A percentile compares a stretch with the other conserved stretches of the same genome.
phyloP scores from a whole-genome alignment of 2,329 filamentous ascomycete species.

The Nigrospora sphaerica region DNA sequence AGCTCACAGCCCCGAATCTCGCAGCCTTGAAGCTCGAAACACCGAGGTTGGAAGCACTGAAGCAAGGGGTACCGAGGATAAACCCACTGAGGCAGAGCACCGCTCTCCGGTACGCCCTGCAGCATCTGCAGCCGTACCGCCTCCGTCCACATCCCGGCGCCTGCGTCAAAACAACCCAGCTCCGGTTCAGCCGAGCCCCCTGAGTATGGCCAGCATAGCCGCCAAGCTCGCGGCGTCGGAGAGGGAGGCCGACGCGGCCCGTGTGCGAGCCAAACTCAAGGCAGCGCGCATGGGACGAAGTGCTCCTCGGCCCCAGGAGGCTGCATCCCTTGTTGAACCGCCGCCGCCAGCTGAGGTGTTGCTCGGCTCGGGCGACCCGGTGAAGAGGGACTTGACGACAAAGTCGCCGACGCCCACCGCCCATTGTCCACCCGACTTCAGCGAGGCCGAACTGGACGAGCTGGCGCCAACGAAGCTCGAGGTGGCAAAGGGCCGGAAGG shows the following conservation, averaged over 20 bases:
- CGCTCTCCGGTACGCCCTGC: too few species aligned
- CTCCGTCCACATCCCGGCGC: constrained; percentile 26
- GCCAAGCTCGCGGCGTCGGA: constrained; percentile 59
- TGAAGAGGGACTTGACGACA: neutral
- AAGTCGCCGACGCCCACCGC: neutral
- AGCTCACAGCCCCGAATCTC: too few species aligned
- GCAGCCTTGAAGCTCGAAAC: too few species aligned
- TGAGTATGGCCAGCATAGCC: constrained; percentile 55
- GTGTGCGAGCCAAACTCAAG: constrained; percentile 55
- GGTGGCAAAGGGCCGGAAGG: constrained; percentile 18
- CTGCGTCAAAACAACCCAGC: constrained; percentile 23
- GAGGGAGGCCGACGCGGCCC: constrained; percentile 55
- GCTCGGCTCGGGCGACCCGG: neutral
- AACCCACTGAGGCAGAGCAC: too few species aligned
- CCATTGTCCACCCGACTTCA: too few species aligned
- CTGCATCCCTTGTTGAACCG: neutral
- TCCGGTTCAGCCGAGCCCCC: constrained; percentile 43
- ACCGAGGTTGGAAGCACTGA: too few species aligned
- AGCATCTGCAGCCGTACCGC: constrained; percentile 7
- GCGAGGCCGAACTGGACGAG: too few species aligned
- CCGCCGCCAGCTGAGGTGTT: neutral
- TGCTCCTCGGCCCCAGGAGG: neutral
- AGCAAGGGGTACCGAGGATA: too few species aligned
- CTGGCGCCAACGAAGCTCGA: neutral
- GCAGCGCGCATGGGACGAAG: constrained; percentile 33